These are phyloP conservation scores for Brassica cretica DNA, from an alignment of 345 rosid genomes.

Conservation along the genomic window DNA sequence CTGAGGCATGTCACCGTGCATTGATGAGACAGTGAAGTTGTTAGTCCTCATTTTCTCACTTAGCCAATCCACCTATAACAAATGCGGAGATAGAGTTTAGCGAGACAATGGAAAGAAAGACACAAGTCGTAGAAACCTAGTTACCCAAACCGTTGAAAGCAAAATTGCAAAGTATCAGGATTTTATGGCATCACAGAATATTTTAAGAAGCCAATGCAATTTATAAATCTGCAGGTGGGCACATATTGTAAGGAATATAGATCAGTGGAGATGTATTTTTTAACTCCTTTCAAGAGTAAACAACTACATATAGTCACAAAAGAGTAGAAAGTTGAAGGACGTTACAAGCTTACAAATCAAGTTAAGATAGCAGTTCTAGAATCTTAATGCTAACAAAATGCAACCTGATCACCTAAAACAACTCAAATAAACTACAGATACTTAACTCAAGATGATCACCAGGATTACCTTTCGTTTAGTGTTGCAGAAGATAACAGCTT, in stretches of 20 bases:
- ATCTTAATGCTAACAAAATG: background rate
- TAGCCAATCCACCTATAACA: conserved; percentile 31
- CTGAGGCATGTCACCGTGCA: conserved; percentile 50
- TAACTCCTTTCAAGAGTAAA: too few relatives aligned
- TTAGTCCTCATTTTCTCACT: conserved; percentile 41
- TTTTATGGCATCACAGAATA: background rate
- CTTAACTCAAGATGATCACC: background rate
- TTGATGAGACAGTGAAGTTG: background rate
- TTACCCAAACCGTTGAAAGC: background rate
- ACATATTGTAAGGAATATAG: background rate
- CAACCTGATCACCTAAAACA: conserved; percentile 39
- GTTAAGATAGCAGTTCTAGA: background rate
- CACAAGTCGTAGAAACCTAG: background rate
- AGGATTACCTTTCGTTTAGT: conserved; percentile 74
- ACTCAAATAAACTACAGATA: background rate
- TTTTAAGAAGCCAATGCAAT: background rate
- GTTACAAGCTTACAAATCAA: background rate
- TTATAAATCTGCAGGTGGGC: background rate
- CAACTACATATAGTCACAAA: background rate
- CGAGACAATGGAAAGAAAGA: background rate
- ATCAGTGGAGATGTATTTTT: background rate
- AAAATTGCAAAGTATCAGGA: background rate
- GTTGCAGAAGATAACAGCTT: conserved; percentile 97
- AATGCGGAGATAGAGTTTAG: background rate
- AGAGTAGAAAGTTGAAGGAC: background rate